phyloP scores from a whole-genome alignment of 2,329 filamentous ascomycete species.

The Cercospora zeina region DNA sequence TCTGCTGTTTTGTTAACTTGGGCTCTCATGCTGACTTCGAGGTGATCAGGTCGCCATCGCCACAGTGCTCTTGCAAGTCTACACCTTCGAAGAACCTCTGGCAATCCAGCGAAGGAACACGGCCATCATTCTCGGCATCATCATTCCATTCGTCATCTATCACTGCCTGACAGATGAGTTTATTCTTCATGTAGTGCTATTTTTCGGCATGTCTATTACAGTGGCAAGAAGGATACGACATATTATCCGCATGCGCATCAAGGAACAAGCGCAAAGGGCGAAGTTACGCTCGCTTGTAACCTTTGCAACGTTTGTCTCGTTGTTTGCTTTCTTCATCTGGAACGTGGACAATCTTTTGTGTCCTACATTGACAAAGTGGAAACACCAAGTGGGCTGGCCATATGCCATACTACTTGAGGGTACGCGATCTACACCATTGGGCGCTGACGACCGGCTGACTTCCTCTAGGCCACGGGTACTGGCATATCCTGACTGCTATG shows the following conservation, averaged over 20 bases:
- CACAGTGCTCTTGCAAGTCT: constrained; percentile 31
- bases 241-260: constrained; percentile 27
- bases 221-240: constrained; percentile 25
- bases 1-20: no score
- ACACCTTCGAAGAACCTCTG: constrained; percentile 32
- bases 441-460: neutral
- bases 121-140: constrained; percentile 30
- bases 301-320: constrained; percentile 23
- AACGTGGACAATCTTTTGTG: constrained; percentile 77
- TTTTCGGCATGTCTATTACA: constrained; percentile 33
- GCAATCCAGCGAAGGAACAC: constrained; percentile 29
- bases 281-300: constrained; percentile 47
- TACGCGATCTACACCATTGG: neutral
- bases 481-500: constrained; percentile 71
- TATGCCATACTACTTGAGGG: constrained; percentile 73
- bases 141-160: constrained; percentile 35
- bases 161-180: constrained; percentile 38
- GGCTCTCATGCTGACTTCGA: neutral
- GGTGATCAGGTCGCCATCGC: constrained; percentile 27
- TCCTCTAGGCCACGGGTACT: constrained; percentile 61
- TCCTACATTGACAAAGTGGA: constrained; percentile 63
- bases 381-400: constrained; percentile 68
- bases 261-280: constrained; percentile 24
- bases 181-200: constrained; percentile 32
- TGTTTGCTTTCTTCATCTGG: constrained; percentile 70